Evolutionary conservation across 306 rosid genomes (phyloP), one percentile per base, ranked within the genome.

Genomic region (Chamaecrista fasciculata): DNA sequence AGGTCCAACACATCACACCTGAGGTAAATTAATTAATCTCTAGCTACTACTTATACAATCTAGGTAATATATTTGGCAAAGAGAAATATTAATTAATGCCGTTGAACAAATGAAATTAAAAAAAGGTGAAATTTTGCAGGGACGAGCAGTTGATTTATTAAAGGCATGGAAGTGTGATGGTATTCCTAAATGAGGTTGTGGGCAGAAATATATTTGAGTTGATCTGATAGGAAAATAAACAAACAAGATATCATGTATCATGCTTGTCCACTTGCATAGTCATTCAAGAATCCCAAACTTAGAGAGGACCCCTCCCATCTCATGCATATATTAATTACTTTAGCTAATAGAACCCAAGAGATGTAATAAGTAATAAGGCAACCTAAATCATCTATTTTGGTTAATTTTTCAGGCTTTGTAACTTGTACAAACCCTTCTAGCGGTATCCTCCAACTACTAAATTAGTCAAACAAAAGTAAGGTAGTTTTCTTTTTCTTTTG

Each of bases 371-470:
- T 31, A 66, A 9, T 33, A 50, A 15, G 6, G 11, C 39, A 60
- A 76, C 36, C 70, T 33, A 39, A 69, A 81, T 12, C 44, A 56
- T 19, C 65, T 69, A 56, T 48, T 75, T 75, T 71, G 53, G 69
- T 76, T 71, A 80, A 26, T 65, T 56, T 69, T 1, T n/a, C n/a
- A n/a, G 25, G 50, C 36, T 34, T 47, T 62, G 47, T 67, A 59
- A 72, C 70, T 64, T 73, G 63, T 48, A 82, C 83, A 61, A 62
- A 60, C 47, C 26, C 62, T 63, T 18, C 42, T 72, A 61, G 72
- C 14, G 0, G 50, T 63, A 68, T 68, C 42, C 66, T 69, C 71
- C 51, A 66, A 19, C 50, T n/a, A 70, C 76, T 6, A 57, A 78
- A 70, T 61, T 60, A 46, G 83, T 66, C 44, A 51, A 72, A 56